Evolutionary conservation across 2,329 filamentous ascomycete genomes (phyloP), one percentile per base, ranked within the genome.

Genomic region (Diaporthe sp.): DNA sequence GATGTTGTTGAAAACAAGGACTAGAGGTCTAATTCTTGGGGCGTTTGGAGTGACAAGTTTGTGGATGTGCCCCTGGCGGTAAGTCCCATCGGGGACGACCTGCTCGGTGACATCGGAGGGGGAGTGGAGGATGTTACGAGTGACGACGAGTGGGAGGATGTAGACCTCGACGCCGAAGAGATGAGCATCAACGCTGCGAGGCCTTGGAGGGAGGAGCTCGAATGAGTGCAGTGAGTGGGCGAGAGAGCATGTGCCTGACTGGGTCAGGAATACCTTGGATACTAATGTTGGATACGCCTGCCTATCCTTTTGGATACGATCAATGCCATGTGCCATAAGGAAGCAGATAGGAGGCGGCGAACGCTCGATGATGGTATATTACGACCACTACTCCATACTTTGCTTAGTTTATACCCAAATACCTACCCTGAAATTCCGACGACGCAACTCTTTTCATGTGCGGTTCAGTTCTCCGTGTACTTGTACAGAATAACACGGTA

Each of bases 101-200:
- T 74, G 9, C 42, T 70, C 8, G 31, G 37, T 13, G n/a, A 59
- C 25, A 8, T 37, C 17, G 46, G 7, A 1, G 17, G 3, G 49
- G 44, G n/a, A 49, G 42, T 22, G 5, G 37, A 49, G 25, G 22
- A 53, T 1, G 17, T 17, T 4, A 34, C 28, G 12, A 51, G n/a
- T 42, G 73, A 71, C 37, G 73, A 74, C 37, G 73, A 74, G 7
- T 59, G 67, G 73, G 73, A 70, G 42, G 65, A 74, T 25, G 34
- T 70, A 10, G 65, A 71, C 42, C 34, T 73, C 13, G 71, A 73
- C n/a, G 71, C 71, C 22, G 19, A 34, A 15, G 73, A 74, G 25
- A n/a, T 74, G 42, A 70, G 22, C n/a, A 22, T 59, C 22, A 4
- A n/a, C 28, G 57, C 65, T 10, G 46, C 73, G 1, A 51, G 65